phyloP scores from a whole-genome alignment of 2,329 filamentous ascomycete species.

The Teratosphaeria epicoccoides region DNA sequence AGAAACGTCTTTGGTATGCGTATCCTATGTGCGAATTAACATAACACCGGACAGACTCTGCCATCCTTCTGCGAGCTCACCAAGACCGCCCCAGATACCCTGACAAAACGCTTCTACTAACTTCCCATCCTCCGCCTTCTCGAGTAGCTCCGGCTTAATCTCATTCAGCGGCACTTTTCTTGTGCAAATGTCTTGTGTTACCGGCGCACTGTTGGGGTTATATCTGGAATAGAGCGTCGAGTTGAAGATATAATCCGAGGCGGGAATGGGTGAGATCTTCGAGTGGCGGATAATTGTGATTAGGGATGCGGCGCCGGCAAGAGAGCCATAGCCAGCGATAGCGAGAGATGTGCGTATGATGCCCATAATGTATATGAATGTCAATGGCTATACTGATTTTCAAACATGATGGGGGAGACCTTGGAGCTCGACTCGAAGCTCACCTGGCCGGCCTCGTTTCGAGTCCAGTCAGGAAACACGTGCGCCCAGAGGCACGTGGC shows the following conservation, averaged over 20 bases:
- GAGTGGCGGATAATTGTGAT: constrained; percentile 46
- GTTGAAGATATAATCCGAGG: constrained; percentile 51
- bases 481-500: too few species aligned
- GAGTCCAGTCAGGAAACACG: too few species aligned
- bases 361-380: constrained; percentile 16
- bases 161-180: constrained; percentile 51
- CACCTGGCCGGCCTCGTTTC: background rate
- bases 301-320: constrained; percentile 42
- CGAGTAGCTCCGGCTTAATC: constrained; percentile 54
- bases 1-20: constrained; percentile 46
- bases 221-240: constrained; percentile 46
- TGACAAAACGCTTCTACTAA: constrained; percentile 57
- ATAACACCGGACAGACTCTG: background rate
- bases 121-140: constrained; percentile 39
- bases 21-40: constrained; percentile 35
- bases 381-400: background rate
- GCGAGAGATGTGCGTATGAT: constrained; percentile 22
- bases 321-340: constrained; percentile 22
- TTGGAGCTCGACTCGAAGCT: background rate
- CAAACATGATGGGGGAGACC: background rate
- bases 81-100: constrained; percentile 55
- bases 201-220: constrained; percentile 54
- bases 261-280: constrained; percentile 47
- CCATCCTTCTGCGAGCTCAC: constrained; percentile 33
- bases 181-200: constrained; percentile 54